A percentile compares a stretch with the other conserved stretches of the same genome.
Evolutionary conservation across 2,329 filamentous ascomycete genomes (phyloP).

Genomic region (Pseudopithomyces maydicus): DNA sequence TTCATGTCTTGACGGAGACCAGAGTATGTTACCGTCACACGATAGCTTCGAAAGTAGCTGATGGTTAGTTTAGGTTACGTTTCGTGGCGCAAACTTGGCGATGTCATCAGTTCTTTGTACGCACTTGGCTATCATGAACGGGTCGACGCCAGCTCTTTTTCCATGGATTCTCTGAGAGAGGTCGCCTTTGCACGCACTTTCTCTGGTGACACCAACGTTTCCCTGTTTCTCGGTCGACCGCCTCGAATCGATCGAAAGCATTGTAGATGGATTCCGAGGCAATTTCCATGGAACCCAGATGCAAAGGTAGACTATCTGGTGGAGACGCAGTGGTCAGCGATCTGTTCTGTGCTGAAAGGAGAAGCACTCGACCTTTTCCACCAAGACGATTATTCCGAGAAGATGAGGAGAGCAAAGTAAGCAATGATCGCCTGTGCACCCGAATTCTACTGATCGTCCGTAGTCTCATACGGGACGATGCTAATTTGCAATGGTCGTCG

Average conservation of each 20-base stretch:
- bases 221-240: slow-evolving; percentile 57
- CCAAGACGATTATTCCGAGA: slow-evolving; percentile 6
- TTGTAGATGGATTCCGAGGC: slow-evolving; percentile 1
- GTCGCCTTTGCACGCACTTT: slow-evolving; percentile 51
- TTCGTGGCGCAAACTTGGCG: slow-evolving; percentile 55
- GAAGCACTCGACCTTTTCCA: slow-evolving; percentile 14
- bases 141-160: slow-evolving; percentile 35
- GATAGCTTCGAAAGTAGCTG: too few species aligned
- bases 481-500: background rate
- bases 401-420: slow-evolving; percentile 1
- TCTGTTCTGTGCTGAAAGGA: slow-evolving; percentile 13
- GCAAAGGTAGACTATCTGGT: slow-evolving; percentile 4
- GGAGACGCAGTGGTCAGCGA: slow-evolving; percentile 13
- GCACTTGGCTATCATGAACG: slow-evolving; percentile 56
- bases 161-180: slow-evolving; percentile 49
- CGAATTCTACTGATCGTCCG: background rate
- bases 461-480: background rate
- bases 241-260: slow-evolving; percentile 35
- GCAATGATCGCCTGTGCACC: background rate
- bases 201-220: slow-evolving; percentile 54
- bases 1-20: slow-evolving; percentile 12
- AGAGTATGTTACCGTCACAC: slow-evolving; percentile 7
- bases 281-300: slow-evolving; percentile 4
- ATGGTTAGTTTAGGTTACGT: slow-evolving; percentile 46
- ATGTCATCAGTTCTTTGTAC: slow-evolving; percentile 53